A percentile compares a stretch with the other conserved stretches of the same genome.
Evolutionary conservation across 352 stramenopile genomes (phyloP).

Genomic region (Globisporangium radiosum): DNA sequence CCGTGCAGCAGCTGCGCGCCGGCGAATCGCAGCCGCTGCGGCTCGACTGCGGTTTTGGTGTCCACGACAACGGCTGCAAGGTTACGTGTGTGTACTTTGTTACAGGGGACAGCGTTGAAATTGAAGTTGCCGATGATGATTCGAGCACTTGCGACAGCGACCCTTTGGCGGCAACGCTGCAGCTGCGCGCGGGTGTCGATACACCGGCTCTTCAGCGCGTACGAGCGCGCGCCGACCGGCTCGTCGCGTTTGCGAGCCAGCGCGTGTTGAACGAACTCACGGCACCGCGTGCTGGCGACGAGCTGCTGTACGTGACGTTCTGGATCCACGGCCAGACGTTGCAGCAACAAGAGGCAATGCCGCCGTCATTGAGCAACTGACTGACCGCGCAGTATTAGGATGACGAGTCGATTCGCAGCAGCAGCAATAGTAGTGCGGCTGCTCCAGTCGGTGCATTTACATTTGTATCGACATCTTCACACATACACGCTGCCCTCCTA

Average conservation of each 20-base stretch:
- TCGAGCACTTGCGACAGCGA: no score
- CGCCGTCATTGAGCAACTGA: no score
- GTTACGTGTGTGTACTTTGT: constrained; percentile 74
- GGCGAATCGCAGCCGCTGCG: constrained; percentile 48
- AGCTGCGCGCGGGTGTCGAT: constrained; percentile 10
- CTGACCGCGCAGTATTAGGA: no score
- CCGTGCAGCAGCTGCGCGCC: constrained; percentile 33
- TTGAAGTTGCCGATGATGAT: constrained; percentile 28
- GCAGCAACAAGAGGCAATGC: not conserved
- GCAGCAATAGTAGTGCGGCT: no score
- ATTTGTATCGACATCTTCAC: not conserved
- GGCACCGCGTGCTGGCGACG: constrained; percentile 6
- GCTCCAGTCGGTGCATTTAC: no score
- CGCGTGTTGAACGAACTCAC: constrained; percentile 66
- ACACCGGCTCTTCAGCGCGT: constrained; percentile 20
- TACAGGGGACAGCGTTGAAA: constrained; percentile 16
- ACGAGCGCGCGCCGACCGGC: constrained; percentile 28
- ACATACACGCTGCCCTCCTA: not conserved
- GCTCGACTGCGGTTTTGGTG: constrained; percentile 56
- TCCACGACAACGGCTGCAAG: constrained; percentile 76
- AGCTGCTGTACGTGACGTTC: constrained; percentile 67
- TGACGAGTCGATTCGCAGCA: no score
- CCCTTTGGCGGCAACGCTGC: constrained; percentile 6
- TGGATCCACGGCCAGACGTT: constrained; percentile 76
- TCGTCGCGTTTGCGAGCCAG: constrained; percentile 69